A percentile compares a stretch with the other conserved stretches of the same genome.
Conservation (phyloP, 192 early-diverging fungal genomes). For the Backusella macrospora region DNA sequence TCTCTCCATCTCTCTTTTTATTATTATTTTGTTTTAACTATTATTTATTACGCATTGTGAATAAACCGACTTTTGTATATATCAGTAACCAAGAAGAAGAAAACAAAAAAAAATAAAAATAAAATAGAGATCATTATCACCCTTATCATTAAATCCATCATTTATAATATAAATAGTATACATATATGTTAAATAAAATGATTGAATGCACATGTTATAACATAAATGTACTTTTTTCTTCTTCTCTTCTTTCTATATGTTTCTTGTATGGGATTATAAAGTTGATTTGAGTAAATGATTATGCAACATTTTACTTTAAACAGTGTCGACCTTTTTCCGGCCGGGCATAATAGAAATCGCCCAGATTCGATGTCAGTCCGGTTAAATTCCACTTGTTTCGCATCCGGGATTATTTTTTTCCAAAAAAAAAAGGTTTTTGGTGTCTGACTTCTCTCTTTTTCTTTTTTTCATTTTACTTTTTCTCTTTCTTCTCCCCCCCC, state of each 20-base stretch:
- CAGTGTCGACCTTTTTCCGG: not conserved
- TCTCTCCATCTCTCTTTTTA: not conserved
- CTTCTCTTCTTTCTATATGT: not conserved
- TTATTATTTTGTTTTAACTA: no score
- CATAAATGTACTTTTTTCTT: not conserved
- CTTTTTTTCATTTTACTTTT: not conserved
- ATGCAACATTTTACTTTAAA: not conserved
- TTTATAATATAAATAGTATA: no score
- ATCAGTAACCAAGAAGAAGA: no score
- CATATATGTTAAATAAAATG: no score
- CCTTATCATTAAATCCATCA: no score
- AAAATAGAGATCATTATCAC: no score
- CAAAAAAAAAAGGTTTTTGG: not conserved
- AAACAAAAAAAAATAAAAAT: no score
- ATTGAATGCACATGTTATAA: not conserved
- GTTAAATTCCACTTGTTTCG: not conserved
- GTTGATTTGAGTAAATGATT: not conserved
- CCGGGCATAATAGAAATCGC: not conserved
- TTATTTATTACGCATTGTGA: no score
- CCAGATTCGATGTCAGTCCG: slow-evolving; percentile 11
- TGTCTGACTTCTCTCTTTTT: not conserved
- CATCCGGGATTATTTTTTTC: not conserved
- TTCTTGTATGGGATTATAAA: not conserved
- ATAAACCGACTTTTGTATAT: no score
- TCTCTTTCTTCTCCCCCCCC: not conserved